Percentiles rank a stretch among this genome's conserved stretches.
These are phyloP conservation scores for Cyclocybe cylindracea DNA, from an alignment of 768 basidiomycete genomes.

Conservation along the genomic window DNA sequence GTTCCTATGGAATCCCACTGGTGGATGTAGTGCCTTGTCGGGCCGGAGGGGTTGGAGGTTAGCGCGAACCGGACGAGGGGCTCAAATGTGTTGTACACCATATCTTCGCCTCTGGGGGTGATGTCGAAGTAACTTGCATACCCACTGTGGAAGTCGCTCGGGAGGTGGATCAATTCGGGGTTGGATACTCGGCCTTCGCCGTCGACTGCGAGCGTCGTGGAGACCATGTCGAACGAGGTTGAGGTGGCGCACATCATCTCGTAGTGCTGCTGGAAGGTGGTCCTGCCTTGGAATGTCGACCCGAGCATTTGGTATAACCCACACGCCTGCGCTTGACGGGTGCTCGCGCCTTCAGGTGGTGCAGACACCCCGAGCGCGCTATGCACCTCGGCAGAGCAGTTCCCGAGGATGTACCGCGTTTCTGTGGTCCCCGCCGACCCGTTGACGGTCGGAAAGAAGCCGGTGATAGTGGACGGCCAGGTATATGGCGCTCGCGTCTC, in stretches of 20 bases:
- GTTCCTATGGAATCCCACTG: neutral
- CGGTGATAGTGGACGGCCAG: neutral
- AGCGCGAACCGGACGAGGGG: conserved; percentile 3
- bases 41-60: conserved; percentile 2
- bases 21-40: conserved; percentile 2
- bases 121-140: conserved; percentile 3
- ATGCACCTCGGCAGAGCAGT: no score
- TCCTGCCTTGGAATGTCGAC: neutral
- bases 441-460: neutral
- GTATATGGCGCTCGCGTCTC: neutral
- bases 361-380: no score
- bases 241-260: conserved; percentile 10
- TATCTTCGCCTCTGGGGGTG: neutral
- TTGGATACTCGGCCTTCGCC: neutral
- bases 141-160: conserved; percentile 5
- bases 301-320: neutral
- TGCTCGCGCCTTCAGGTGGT: neutral
- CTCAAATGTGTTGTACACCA: neutral
- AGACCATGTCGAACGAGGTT: conserved; percentile 7
- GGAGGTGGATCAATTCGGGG: conserved; percentile 2
- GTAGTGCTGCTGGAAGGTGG: neutral
- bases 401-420: no score
- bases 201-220: conserved; percentile 1
- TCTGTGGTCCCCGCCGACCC: no score
- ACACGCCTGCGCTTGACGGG: neutral